phyloP scores from a whole-genome alignment of 2,329 filamentous ascomycete genomes.

The Anisogramma anomala region DNA sequence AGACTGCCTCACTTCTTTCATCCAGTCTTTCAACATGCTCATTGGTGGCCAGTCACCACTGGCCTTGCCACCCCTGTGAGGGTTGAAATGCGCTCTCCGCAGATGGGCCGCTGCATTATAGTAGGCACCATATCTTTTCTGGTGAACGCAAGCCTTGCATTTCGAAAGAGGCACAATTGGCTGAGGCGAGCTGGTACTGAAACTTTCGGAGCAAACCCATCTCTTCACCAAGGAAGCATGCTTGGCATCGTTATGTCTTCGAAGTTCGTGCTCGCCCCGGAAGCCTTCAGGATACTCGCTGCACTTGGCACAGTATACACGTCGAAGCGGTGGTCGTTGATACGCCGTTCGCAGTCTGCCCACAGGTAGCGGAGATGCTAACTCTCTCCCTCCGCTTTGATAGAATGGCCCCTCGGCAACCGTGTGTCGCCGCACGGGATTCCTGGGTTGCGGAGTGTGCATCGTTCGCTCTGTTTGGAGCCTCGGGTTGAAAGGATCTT shows the following conservation, averaged over 20 bases:
- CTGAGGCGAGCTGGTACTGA: constrained; percentile 28
- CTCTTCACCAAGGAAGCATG: constrained; percentile 43
- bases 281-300: constrained; percentile 77
- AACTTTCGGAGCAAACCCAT: constrained; percentile 41
- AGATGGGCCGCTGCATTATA: constrained; percentile 50
- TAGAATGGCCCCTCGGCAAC: constrained; percentile 35
- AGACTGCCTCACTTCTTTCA: constrained; percentile 45
- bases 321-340: constrained; percentile 49
- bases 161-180: constrained; percentile 41
- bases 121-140: constrained; percentile 47
- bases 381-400: constrained; percentile 26
- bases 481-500: constrained; percentile 20
- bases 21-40: constrained; percentile 48
- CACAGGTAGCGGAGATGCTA: constrained; percentile 31
- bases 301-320: constrained; percentile 68
- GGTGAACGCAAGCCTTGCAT: constrained; percentile 45
- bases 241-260: constrained; percentile 52
- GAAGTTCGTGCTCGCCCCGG: constrained; percentile 77
- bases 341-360: constrained; percentile 33
- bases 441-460: constrained; percentile 20
- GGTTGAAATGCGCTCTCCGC: constrained; percentile 45
- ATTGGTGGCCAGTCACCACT: constrained; percentile 49
- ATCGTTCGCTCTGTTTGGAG: constrained; percentile 21
- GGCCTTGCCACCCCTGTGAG: constrained; percentile 42
- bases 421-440: constrained; percentile 30